Conservation (phyloP, 495 filamentous ascomycete species). For the Lophiostoma macrostomum region DNA sequence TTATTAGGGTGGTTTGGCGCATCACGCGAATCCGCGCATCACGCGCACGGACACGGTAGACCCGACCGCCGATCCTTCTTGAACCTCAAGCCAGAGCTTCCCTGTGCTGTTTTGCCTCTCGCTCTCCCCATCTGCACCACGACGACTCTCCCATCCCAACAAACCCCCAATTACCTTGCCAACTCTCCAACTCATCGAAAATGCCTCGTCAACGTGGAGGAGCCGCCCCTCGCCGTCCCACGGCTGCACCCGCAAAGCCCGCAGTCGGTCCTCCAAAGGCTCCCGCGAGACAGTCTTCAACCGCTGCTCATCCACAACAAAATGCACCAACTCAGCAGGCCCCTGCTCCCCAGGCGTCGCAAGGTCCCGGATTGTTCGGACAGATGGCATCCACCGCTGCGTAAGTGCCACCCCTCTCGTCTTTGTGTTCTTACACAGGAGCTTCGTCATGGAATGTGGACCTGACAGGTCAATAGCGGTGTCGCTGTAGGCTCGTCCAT, state of each 20-base stretch:
- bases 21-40: no score
- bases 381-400: slow-evolving; percentile 49
- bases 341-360: slow-evolving; percentile 16
- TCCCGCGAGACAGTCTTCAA: slow-evolving; percentile 40
- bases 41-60: background rate
- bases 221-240: slow-evolving; percentile 35
- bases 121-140: background rate
- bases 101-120: no score
- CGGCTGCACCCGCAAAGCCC: slow-evolving; percentile 32
- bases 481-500: slow-evolving; percentile 93
- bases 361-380: slow-evolving; percentile 44
- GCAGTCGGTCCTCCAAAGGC: slow-evolving; percentile 12
- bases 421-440: background rate
- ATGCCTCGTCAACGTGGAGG: slow-evolving; percentile 44
- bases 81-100: slow-evolving; percentile 18
- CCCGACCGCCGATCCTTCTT: slow-evolving; percentile 29
- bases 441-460: background rate
- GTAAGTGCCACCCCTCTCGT: slow-evolving; percentile 34
- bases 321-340: slow-evolving; percentile 30
- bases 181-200: slow-evolving; percentile 15
- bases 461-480: slow-evolving; percentile 58
- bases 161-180: slow-evolving; percentile 1
- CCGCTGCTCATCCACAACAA: slow-evolving; percentile 40
- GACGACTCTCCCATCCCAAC: slow-evolving; percentile 4
- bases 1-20: no score